These are phyloP conservation scores for Sophora flavescens DNA, from an alignment of 306 rosid species.

Conservation along the genomic window DNA sequence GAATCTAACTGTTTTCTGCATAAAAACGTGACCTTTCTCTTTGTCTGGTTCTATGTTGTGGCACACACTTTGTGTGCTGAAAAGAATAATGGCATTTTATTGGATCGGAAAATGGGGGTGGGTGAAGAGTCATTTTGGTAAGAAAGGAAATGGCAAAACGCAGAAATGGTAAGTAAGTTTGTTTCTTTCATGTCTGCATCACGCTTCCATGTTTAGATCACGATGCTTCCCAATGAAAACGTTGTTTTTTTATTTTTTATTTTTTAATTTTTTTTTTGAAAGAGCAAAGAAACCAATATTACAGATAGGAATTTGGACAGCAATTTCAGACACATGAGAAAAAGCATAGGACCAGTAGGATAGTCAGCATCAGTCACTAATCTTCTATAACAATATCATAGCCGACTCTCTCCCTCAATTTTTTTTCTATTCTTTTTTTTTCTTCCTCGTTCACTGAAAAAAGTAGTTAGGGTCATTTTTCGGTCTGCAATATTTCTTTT, in stretches of 20 bases:
- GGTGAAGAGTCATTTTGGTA: slow-evolving; percentile 41
- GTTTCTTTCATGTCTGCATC: slow-evolving; percentile 11
- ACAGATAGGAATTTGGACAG: slow-evolving; percentile 5
- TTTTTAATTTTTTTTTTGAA: slow-evolving; percentile 37
- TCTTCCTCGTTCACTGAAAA: too few relatives aligned
- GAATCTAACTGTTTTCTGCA: slow-evolving; percentile 1
- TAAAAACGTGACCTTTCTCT: slow-evolving; percentile 40
- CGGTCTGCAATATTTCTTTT: too few relatives aligned
- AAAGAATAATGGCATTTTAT: slow-evolving; percentile 16
- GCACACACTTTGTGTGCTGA: slow-evolving; percentile 7
- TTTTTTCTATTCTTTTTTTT: too few relatives aligned
- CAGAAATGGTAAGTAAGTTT: slow-evolving; percentile 18
- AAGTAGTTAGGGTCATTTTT: too few relatives aligned
- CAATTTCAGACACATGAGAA: slow-evolving; percentile 36
- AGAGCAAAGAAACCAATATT: slow-evolving; percentile 1
- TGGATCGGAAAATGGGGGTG: neutral
- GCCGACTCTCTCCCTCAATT: too few relatives aligned
- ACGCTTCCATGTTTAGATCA: slow-evolving; percentile 1
- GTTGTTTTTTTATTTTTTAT: slow-evolving; percentile 33
- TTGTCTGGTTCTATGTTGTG: neutral
- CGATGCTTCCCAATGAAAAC: slow-evolving; percentile 27
- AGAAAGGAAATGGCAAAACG: neutral
- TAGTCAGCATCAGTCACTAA: too few relatives aligned
- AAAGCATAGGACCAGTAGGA: too few relatives aligned
- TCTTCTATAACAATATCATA: too few relatives aligned